A percentile compares a stretch with the other conserved stretches of the same genome.
Conservation (phyloP, 176 grass and related monocot genomes). For the Triticum dicoccoides region DNA sequence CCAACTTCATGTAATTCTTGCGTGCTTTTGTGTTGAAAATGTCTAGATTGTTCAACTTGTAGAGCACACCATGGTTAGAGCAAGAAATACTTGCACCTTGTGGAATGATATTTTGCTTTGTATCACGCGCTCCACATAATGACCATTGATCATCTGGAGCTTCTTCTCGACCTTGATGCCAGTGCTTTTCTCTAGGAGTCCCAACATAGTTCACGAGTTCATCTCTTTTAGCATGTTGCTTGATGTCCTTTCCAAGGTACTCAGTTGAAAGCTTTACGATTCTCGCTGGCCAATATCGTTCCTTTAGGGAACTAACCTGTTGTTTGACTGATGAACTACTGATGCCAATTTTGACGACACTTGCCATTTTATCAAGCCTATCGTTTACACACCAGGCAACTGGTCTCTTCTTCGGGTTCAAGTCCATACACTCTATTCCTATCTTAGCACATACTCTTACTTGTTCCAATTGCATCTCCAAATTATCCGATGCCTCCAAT, state of each 20-base stretch:
- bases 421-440: not conserved
- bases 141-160: no score
- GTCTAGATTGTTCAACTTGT: not conserved
- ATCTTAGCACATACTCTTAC: not conserved
- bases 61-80: not conserved
- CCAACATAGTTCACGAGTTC: not conserved
- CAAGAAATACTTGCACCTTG: not conserved
- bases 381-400: fast-evolving
- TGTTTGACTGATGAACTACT: not conserved
- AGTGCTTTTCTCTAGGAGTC: not conserved
- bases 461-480: not conserved
- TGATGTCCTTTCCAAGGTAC: not conserved
- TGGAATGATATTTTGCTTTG: not conserved
- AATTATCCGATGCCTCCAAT: not conserved
- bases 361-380: not conserved
- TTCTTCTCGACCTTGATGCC: not conserved
- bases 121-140: no score
- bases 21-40: not conserved
- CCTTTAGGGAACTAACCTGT: not conserved
- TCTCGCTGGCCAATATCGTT: not conserved
- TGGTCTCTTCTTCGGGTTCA: not conserved
- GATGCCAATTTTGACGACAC: fast-evolving
- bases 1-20: not conserved
- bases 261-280: not conserved
- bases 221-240: not conserved